Conservation (phyloP, 2,329 filamentous ascomycete genomes). For the Penicillium sp. region DNA sequence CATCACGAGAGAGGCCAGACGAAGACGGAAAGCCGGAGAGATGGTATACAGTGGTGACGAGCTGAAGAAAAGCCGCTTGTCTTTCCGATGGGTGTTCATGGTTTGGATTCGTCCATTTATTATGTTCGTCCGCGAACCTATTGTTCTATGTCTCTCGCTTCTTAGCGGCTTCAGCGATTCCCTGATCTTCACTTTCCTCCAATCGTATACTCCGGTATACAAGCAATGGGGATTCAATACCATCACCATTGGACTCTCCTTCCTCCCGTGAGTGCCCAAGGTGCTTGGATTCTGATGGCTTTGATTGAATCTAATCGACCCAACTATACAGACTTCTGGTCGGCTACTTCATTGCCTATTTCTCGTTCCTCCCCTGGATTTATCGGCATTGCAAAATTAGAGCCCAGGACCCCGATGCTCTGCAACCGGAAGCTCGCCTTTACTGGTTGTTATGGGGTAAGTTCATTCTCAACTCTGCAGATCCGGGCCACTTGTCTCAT, state of each 20-base stretch:
- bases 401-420: slow-evolving; percentile 41
- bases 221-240: slow-evolving; percentile 56
- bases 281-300: not conserved
- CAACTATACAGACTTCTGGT: slow-evolving; percentile 44
- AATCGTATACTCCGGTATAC: slow-evolving; percentile 59
- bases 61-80: slow-evolving; percentile 56
- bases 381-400: slow-evolving; percentile 41
- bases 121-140: slow-evolving; percentile 63
- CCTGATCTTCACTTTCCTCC: slow-evolving; percentile 64
- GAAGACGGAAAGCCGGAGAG: slow-evolving; percentile 52
- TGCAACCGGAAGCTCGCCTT: slow-evolving; percentile 61
- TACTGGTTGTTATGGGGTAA: slow-evolving; percentile 55
- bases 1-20: slow-evolving; percentile 57
- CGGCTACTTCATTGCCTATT: slow-evolving; percentile 57
- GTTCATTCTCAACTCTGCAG: not conserved
- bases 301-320: not conserved
- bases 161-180: slow-evolving; percentile 63
- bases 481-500: not conserved
- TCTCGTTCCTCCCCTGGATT: slow-evolving; percentile 55
- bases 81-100: slow-evolving; percentile 52
- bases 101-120: slow-evolving; percentile 60
- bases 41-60: slow-evolving; percentile 72
- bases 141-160: slow-evolving; percentile 59
- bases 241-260: slow-evolving; percentile 49
- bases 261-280: slow-evolving; percentile 47